Conservation (phyloP, 2,329 filamentous ascomycete species). For the Penicillium hordei region DNA sequence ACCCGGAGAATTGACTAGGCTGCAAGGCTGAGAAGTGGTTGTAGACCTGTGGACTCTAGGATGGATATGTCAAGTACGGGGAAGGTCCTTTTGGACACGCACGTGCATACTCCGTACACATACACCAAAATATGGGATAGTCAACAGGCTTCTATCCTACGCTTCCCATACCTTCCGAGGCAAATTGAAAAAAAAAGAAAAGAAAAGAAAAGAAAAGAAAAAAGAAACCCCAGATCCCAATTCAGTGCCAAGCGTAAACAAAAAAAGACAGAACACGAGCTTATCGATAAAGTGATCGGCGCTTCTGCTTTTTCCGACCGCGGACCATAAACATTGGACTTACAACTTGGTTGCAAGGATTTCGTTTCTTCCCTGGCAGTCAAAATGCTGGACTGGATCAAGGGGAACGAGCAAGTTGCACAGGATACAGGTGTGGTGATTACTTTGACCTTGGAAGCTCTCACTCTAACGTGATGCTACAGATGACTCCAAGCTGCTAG, state of each 20-base stretch:
- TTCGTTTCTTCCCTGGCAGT: background rate
- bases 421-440: constrained; percentile 19
- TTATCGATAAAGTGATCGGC: constrained; percentile 17
- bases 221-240: background rate
- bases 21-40: background rate
- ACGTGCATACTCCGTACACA: background rate
- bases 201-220: background rate
- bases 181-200: background rate
- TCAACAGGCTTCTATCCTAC: background rate
- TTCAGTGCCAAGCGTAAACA: background rate
- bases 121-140: background rate
- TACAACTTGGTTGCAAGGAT: background rate
- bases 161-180: background rate
- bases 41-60: background rate
- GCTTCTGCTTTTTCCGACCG: constrained; percentile 14
- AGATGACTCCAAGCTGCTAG: constrained; percentile 55
- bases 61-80: background rate
- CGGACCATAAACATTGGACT: constrained; percentile 36
- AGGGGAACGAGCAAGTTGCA: constrained; percentile 18
- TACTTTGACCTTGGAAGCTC: background rate
- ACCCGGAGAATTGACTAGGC: background rate
- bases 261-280: background rate
- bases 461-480: background rate
- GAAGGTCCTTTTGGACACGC: background rate
- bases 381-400: constrained; percentile 30